These are phyloP conservation scores for Saraca asoca DNA, from an alignment of 331 rosid genomes.

Conservation along the genomic window DNA sequence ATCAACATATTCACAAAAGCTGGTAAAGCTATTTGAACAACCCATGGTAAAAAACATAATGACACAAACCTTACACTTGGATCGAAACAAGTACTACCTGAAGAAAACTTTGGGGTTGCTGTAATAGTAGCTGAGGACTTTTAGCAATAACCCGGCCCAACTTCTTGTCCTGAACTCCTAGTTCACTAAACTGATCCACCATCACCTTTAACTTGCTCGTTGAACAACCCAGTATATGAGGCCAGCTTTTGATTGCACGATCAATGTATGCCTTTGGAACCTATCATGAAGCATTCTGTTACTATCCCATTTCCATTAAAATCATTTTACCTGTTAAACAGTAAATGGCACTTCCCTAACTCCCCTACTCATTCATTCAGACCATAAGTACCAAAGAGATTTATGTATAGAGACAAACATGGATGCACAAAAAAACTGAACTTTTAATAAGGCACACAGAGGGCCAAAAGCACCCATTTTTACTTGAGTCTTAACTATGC, in stretches of 20 bases:
- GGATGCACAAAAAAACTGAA: conserved; percentile 8
- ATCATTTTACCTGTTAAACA: conserved; percentile 31
- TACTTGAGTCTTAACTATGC: too few species aligned
- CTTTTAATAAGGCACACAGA: too few species aligned
- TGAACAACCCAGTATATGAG: conserved; percentile 80
- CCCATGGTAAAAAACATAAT: too few species aligned
- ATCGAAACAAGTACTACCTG: conserved; percentile 52
- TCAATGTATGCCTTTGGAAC: conserved; percentile 54
- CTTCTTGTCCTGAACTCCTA: conserved; percentile 68
- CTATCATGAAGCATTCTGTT: conserved; percentile 45
- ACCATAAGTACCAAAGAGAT: conserved; percentile 5
- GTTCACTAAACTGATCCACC: conserved; percentile 59
- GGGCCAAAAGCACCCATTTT: too few species aligned
- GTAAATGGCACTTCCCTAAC: conserved; percentile 12
- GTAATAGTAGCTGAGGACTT: conserved; percentile 79
- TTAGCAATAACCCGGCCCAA: conserved; percentile 63
- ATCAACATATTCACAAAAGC: neutral
- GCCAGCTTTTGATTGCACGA: conserved; percentile 77
- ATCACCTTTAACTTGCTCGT: conserved; percentile 63
- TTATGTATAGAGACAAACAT: conserved; percentile 19
- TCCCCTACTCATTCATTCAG: conserved; percentile 5
- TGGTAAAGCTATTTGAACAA: conserved; percentile 1
- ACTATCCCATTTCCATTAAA: conserved; percentile 13
- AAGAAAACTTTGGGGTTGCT: conserved; percentile 61
- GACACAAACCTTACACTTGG: too few species aligned